These are phyloP conservation scores for Dalbergia cultrata DNA, from an alignment of 306 rosid genomes.

Conservation along the genomic window DNA sequence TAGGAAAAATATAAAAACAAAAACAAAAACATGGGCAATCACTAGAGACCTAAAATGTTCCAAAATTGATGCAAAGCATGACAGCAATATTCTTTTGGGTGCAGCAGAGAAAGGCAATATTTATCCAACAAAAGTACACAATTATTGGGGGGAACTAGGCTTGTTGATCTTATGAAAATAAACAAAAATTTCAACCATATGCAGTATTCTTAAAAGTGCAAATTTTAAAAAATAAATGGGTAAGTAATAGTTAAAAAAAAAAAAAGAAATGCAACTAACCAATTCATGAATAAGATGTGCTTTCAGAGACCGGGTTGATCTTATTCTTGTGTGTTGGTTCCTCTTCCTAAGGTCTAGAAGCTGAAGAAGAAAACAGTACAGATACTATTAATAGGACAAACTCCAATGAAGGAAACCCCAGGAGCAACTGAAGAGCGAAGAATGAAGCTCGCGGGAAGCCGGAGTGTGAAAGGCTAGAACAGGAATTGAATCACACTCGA, in stretches of 20 bases:
- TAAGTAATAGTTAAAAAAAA: not conserved
- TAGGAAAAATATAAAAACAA: not conserved
- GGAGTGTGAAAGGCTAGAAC: conserved; percentile 37
- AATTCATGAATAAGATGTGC: conserved; percentile 21
- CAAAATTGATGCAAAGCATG: conserved; percentile 20
- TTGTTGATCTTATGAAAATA: not conserved
- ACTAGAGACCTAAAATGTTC: not conserved
- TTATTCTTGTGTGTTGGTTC: not conserved
- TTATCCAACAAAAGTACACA: conserved; percentile 24
- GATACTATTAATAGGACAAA: not conserved
- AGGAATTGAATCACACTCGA: conserved; percentile 29
- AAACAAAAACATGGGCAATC: conserved; percentile 5
- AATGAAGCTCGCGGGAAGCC: not conserved
- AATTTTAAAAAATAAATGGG: not conserved
- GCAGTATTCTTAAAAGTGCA: not conserved
- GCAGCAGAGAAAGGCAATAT: not conserved
- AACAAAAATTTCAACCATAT: conserved; percentile 12
- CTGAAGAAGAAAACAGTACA: not conserved
- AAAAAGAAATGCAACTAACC: conserved; percentile 31
- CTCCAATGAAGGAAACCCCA: not conserved
- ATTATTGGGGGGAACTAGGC: not conserved
- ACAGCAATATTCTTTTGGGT: not conserved
- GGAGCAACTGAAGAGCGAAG: conserved; percentile 14
- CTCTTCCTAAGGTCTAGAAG: conserved; percentile 22
- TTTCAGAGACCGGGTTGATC: conserved; percentile 10